Evolutionary conservation across 2,329 filamentous ascomycete genomes (phyloP), one percentile per base, ranked within the genome.

Genomic region (Exserohilum rostratum): DNA sequence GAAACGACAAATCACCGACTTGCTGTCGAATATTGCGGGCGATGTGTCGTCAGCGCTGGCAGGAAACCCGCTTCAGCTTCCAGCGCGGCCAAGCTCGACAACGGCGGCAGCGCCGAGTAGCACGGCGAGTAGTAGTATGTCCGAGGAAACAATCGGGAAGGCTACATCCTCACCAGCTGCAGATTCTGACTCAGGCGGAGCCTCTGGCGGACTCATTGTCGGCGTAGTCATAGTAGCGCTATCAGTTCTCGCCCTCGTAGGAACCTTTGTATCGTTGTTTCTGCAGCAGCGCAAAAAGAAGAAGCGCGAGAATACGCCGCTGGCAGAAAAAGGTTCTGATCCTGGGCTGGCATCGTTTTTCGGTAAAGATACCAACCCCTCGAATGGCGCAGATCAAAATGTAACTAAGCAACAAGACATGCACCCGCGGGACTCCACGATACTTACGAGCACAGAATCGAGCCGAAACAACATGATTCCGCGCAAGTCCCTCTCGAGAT

Each of bases 231-330:
- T 61, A 39, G 56, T 56, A 18, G 46, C 44, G 12, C 29, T 61
- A n/a, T 56, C 56, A n/a, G 53, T 50, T 20, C 44, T 61, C 11
- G 48, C 46, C 3, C 30, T 61, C 1, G 31, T 59, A 33, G 58
- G 53, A 29, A 59, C 56, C 40, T 47, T 60, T 20, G 20, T 62
- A 11, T 50, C 57, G 30, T 35, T 65, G 33, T 40, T 62, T 10
- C 46, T 57, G 1, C 57, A 53, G 5, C 48, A 60, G 17, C 46
- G 52, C 13, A 54, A 49, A 20, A 53, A 46, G 27, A 56, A 59
- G 30, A 30, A 15, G 3, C 10, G 11, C 29, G 7, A 25, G 22
- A 37, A 33, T 3, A 25, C 40, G 17, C 6, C 18, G 11, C n/a
- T 53, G 11, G 18, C 31, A 30, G 35, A 54, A 18, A 50, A 50